phyloP scores from a whole-genome alignment of 208 protist species.

The Trypanosomatidae sp. region DNA sequence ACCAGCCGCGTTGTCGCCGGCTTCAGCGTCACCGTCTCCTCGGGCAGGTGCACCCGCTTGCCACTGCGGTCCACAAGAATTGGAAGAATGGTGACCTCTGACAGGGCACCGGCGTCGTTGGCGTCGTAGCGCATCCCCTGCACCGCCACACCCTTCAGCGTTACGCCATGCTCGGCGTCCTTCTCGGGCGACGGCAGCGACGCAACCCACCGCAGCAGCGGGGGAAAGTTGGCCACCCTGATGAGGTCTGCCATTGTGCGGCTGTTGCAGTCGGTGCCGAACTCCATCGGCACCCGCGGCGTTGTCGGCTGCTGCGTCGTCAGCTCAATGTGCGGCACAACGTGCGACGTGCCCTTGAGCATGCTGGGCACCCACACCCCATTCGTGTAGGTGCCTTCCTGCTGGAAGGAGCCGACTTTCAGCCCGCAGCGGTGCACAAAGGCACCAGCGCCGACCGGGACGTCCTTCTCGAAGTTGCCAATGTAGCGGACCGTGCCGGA shows the following conservation, averaged over 20 bases:
- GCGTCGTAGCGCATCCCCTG: slow-evolving; percentile 50
- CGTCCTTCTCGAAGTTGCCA: slow-evolving; percentile 80
- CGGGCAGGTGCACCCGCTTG: slow-evolving; percentile 39
- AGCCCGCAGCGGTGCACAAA: slow-evolving; percentile 69
- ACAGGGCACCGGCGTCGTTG: slow-evolving; percentile 32
- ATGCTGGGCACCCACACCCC: slow-evolving; percentile 63
- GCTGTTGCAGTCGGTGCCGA: slow-evolving; percentile 47
- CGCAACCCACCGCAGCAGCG: slow-evolving; percentile 66
- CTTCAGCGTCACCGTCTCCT: slow-evolving; percentile 55
- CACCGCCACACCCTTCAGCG: slow-evolving; percentile 56
- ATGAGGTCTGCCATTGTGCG: slow-evolving; percentile 78
- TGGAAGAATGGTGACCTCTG: slow-evolving; percentile 65
- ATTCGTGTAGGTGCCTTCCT: slow-evolving; percentile 82
- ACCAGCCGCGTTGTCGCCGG: slow-evolving; percentile 63
- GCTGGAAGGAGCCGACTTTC: slow-evolving; percentile 69
- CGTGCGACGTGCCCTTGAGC: slow-evolving; percentile 56
- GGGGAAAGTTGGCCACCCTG: slow-evolving; percentile 75
- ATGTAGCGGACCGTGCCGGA: slow-evolving; percentile 73
- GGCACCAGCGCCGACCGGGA: too few relatives aligned
- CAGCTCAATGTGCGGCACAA: slow-evolving; percentile 63
- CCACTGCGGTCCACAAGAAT: slow-evolving; percentile 44
- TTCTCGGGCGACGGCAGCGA: slow-evolving; percentile 38
- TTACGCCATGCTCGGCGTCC: too few relatives aligned
- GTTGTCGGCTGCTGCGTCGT: too few relatives aligned
- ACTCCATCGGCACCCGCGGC: slow-evolving; percentile 80